Base-by-base conservation (phyloP, 2,329 filamentous ascomycete species). In the Cordyceps militaris region DNA sequence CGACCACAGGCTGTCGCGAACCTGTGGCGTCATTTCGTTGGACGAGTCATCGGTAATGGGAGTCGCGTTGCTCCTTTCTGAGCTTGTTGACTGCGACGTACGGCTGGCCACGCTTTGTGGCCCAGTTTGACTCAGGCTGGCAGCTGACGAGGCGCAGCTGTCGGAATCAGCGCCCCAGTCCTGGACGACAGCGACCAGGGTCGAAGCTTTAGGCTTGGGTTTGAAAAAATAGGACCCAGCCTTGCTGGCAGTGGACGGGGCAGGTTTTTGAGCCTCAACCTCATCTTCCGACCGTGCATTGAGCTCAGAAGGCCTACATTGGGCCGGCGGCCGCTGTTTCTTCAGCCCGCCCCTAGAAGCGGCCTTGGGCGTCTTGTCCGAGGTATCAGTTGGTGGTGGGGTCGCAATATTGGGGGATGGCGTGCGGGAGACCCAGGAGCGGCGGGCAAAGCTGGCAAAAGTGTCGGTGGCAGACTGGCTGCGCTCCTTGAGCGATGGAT, bases 1-100 rank as follows among this genome's bases (percentile, higher is more conserved):
- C 5, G 76, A 75, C 79, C 79, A 83, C 23, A 84, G 71, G 9
- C 80, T 74, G 64, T 84, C 82, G 58, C 77, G 75, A 38, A 72
- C 69, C 38, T 70, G 64, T 56, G 70, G 66, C 14, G 74, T 67
- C 72, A 76, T 76, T 48, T 78, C 75, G 61, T 71, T 69, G 48
- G 70, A 74, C n/a, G 75, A 79, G 43, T 78, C 77, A 61, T 77
- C 74, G 6, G 75, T 75, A 14, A 63, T 64, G 8, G 67, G 69
- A 19, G 68, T 67, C 34, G 69, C 69, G 44, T 69, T 74, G 60
- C 68, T 50, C 30, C 30, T 71, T 51, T 76, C 74, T 57, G 68
- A 69, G 46, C 69, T 73, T 9, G 68, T 71, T 11, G 73, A 73
- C 58, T 72, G 70, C 21, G 74, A 71, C n/a, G 69, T 70, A 43